Percentiles rank a stretch among this genome's conserved stretches.
Conservation (phyloP, 108 stramenopile species). For the Stephanodiscus triporus region DNA sequence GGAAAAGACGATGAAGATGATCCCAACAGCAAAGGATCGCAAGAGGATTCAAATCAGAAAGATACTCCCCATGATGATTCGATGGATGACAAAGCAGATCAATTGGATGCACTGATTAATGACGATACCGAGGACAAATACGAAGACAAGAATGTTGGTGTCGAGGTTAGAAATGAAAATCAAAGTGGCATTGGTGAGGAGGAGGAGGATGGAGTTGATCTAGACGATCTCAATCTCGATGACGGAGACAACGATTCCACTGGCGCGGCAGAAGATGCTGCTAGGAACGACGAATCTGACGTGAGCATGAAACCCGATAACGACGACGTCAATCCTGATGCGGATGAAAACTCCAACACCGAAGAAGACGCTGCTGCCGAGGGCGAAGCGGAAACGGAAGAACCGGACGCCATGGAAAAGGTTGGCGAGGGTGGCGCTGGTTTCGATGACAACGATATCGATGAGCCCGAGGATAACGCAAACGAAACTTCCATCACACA, state of each 20-base stretch:
- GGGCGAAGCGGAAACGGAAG: constrained; percentile 19
- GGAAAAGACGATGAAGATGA: constrained; percentile 55
- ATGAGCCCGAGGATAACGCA: constrained; percentile 26
- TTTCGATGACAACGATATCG: constrained; percentile 20
- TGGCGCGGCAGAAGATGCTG: constrained; percentile 43
- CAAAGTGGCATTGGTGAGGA: constrained; percentile 15
- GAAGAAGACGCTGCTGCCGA: constrained; percentile 45
- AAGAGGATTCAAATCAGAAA: constrained; percentile 38
- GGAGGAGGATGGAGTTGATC: constrained; percentile 61
- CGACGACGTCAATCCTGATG: constrained; percentile 49
- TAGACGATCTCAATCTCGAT: constrained; percentile 54
- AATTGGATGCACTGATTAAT: constrained; percentile 63
- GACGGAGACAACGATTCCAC: constrained; percentile 52
- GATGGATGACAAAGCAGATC: constrained; percentile 55
- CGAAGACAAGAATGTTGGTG: constrained; percentile 74
- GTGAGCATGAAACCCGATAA: constrained; percentile 26
- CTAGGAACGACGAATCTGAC: constrained; percentile 39
- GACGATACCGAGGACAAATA: constrained; percentile 80
- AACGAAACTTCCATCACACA: constrained; percentile 20
- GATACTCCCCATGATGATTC: constrained; percentile 48
- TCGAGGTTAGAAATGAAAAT: constrained; percentile 65
- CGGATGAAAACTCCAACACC: constrained; percentile 32
- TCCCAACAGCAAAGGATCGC: constrained; percentile 27
- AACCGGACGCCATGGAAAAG: constrained; percentile 5
- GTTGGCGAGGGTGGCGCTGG: constrained; percentile 29